Percentiles rank a stretch among this genome's conserved stretches.
Conservation (phyloP, 352 stramenopile species). For the Blastocystis sp. region DNA sequence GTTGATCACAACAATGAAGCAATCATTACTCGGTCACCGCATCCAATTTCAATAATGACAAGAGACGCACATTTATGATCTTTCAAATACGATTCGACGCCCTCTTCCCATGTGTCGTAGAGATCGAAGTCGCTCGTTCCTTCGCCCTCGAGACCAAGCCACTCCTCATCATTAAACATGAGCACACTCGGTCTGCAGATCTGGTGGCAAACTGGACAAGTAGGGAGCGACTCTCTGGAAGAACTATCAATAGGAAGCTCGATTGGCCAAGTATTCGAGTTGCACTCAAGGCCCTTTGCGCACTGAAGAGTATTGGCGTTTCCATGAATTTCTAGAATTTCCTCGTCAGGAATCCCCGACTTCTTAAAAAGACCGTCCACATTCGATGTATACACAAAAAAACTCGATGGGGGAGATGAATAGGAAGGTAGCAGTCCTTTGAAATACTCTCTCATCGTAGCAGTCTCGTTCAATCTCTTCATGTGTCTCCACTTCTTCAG, state of each 20-base stretch:
- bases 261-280: not conserved
- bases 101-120: constrained; percentile 56
- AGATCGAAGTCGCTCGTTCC: constrained; percentile 26
- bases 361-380: constrained; percentile 54
- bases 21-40: constrained; percentile 18
- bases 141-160: constrained; percentile 1
- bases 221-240: not conserved
- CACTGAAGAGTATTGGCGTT: constrained; percentile 24
- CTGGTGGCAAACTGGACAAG: not conserved
- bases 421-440: not conserved
- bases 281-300: not conserved
- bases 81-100: constrained; percentile 24
- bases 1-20: not conserved
- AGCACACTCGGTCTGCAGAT: constrained; percentile 23
- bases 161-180: constrained; percentile 60
- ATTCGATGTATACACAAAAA: constrained; percentile 57
- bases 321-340: constrained; percentile 57
- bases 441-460: not conserved
- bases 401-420: not conserved
- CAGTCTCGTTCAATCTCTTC: not conserved
- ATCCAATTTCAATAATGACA: constrained; percentile 53
- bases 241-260: not conserved
- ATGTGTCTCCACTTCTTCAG: constrained; percentile 45
- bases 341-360: not conserved
- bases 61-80: constrained; percentile 3